These are phyloP conservation scores for Sporothrix mexicana DNA, from an alignment of 2,329 filamentous ascomycete genomes.

Conservation along the genomic window DNA sequence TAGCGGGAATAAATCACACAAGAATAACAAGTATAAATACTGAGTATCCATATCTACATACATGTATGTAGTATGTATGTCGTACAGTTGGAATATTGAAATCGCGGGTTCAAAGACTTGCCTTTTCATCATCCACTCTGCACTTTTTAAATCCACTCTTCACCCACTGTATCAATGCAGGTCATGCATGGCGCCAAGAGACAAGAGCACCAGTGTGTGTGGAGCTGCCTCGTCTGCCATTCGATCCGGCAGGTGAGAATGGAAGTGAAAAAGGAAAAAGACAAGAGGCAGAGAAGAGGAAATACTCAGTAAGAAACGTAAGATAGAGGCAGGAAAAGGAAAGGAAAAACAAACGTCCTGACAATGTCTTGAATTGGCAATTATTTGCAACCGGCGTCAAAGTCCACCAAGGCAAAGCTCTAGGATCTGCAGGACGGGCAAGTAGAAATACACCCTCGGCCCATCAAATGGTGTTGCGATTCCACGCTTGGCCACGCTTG, in stretches of 20 bases:
- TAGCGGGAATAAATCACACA: background rate
- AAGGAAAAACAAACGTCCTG: background rate
- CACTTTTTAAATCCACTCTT: background rate
- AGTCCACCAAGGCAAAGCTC: background rate
- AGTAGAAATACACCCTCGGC: slow-evolving; percentile 17
- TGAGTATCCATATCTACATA: too few species aligned
- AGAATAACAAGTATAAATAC: too few species aligned
- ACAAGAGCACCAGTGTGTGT: slow-evolving; percentile 22
- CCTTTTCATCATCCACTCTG: background rate
- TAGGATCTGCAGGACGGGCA: background rate
- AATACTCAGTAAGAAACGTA: background rate
- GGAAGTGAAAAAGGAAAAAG: background rate
- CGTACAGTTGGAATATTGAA: background rate
- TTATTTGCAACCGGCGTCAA: background rate
- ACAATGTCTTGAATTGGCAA: background rate
- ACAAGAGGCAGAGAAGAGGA: background rate
- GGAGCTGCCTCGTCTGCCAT: slow-evolving; percentile 24
- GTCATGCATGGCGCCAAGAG: slow-evolving; percentile 21
- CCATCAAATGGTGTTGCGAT: background rate
- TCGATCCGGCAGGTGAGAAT: slow-evolving; percentile 19
- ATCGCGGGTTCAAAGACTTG: background rate
- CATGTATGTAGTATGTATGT: too few species aligned
- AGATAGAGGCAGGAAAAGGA: background rate
- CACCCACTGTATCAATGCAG: slow-evolving; percentile 17
- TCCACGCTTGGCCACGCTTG: background rate